Conservation (phyloP, 139 green algal genomes). For the Chlorella sp. region DNA sequence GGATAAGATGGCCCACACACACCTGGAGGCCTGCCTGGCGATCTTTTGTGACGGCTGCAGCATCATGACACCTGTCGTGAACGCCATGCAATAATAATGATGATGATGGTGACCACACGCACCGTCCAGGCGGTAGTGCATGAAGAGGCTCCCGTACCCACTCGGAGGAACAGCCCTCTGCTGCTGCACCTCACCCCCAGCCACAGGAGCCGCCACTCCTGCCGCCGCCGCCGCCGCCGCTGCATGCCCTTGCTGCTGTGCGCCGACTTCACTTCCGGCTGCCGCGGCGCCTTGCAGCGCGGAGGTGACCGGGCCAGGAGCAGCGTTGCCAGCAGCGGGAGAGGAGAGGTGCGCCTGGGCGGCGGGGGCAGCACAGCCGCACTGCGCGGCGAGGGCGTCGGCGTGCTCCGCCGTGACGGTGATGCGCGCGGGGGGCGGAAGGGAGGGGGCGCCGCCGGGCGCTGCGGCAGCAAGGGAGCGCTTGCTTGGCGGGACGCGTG, state of each 20-base stretch:
- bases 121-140: constrained; percentile 93
- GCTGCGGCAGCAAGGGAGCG: not conserved
- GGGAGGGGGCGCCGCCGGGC: not conserved
- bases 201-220: not conserved
- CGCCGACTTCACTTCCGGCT: too few species aligned
- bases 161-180: constrained; percentile 20
- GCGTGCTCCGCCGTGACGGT: not conserved
- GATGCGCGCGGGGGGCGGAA: too few species aligned
- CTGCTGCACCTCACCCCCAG: not conserved
- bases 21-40: too few species aligned
- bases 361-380: too few species aligned
- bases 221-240: not conserved
- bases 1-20: too few species aligned
- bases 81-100: not conserved
- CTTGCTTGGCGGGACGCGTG: not conserved
- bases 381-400: not conserved
- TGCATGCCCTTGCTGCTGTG: not conserved
- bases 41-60: too few species aligned
- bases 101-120: too few species aligned
- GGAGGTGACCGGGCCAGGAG: too few species aligned
- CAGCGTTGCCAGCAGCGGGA: too few species aligned
- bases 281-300: too few species aligned
- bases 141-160: constrained; percentile 87
- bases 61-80: not conserved
- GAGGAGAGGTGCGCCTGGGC: not conserved